A percentile compares a stretch with the other conserved stretches of the same genome.
phyloP scores from a whole-genome alignment of 2,329 filamentous ascomycete species.

The Sclerotinia glacialis region DNA sequence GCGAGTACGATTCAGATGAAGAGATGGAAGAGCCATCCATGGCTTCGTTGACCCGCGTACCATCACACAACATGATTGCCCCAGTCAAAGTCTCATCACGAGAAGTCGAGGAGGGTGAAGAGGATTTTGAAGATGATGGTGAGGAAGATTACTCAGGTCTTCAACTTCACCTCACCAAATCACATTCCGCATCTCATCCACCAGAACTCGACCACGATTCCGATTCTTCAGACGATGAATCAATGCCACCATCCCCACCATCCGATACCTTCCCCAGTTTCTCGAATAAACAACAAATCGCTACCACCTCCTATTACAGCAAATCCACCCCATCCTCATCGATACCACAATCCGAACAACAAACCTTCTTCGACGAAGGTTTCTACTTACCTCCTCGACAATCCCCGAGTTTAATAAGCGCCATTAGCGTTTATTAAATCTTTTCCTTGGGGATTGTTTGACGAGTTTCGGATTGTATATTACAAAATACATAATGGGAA shows the following conservation, averaged over 20 bases:
- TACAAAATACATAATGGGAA: constrained; percentile 19
- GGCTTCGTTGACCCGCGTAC: constrained; percentile 48
- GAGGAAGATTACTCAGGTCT: constrained; percentile 63
- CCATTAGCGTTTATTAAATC: constrained; percentile 48
- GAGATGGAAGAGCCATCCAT: constrained; percentile 56
- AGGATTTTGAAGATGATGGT: constrained; percentile 52
- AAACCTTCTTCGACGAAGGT: constrained; percentile 47
- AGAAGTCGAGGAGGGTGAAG: constrained; percentile 39
- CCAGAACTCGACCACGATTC: constrained; percentile 70
- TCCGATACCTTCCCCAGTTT: constrained; percentile 55
- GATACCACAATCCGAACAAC: constrained; percentile 40
- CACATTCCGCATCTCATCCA: constrained; percentile 58
- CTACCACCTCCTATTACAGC: constrained; percentile 42
- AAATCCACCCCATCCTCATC: constrained; percentile 37
- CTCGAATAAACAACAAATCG: constrained; percentile 53
- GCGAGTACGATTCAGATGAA: constrained; percentile 54
- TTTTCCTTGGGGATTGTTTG: not conserved
- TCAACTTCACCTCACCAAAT: constrained; percentile 65
- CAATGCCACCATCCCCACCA: constrained; percentile 58
- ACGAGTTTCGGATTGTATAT: constrained; percentile 22
- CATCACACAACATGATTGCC: constrained; percentile 41
- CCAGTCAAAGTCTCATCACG: constrained; percentile 9
- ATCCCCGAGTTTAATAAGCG: constrained; percentile 42
- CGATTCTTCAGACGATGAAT: constrained; percentile 68
- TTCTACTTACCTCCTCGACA: constrained; percentile 48